phyloP scores from a whole-genome alignment of 805 yeast species.

The Pichia kluyveri region DNA sequence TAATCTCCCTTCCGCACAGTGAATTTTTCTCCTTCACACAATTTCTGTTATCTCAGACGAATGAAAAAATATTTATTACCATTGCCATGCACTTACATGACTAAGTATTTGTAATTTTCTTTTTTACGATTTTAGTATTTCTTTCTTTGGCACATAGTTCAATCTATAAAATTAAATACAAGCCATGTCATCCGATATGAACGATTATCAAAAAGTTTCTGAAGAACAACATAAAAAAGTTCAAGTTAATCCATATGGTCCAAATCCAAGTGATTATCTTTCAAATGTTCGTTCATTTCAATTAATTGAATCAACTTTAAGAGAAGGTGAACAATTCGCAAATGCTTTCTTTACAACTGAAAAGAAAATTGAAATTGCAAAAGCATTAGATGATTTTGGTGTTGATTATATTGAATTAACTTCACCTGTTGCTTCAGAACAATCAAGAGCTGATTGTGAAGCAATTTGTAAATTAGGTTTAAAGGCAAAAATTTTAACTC shows the following conservation, averaged over 20 bases:
- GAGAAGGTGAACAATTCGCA: slow-evolving; percentile 99
- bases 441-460: slow-evolving; percentile 87
- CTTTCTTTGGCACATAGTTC: neutral
- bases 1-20: too few species aligned
- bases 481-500: slow-evolving; percentile 91
- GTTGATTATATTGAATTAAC: slow-evolving; percentile 97
- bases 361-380: slow-evolving; percentile 94
- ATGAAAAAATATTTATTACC: neutral
- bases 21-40: too few species aligned
- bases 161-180: neutral
- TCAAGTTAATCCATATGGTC: slow-evolving; percentile 67
- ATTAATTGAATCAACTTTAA: slow-evolving; percentile 86
- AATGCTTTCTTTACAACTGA: slow-evolving; percentile 92
- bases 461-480: slow-evolving; percentile 96
- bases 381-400: slow-evolving; percentile 94
- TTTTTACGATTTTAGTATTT: neutral
- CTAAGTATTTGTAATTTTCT: too few species aligned
- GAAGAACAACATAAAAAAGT: slow-evolving; percentile 32
- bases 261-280: slow-evolving; percentile 86
- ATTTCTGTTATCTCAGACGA: neutral
- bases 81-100: too few species aligned
- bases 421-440: slow-evolving; percentile 96
- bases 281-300: slow-evolving; percentile 86
- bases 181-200: slow-evolving; percentile 8
- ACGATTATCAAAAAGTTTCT: slow-evolving; percentile 35